Percentiles rank a stretch among this genome's conserved stretches.
Evolutionary conservation across 352 stramenopile genomes (phyloP).

Genomic region (Globisporangium parvum): DNA sequence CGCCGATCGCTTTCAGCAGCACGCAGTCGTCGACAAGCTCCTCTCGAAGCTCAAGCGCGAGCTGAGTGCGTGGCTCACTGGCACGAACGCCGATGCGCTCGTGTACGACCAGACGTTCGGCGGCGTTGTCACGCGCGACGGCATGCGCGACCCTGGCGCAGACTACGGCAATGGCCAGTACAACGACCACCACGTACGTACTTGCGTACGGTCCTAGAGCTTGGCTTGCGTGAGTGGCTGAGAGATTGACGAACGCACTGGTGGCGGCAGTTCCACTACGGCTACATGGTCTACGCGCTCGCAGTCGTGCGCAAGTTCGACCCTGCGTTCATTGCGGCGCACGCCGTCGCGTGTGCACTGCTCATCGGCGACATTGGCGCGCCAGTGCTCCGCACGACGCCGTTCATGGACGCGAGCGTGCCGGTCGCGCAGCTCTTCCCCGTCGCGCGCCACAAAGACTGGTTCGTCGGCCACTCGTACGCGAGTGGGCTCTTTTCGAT

Average conservation of each 20-base stretch:
- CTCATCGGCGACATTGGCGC: constrained; percentile 68
- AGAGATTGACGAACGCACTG: not conserved
- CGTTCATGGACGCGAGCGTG: constrained; percentile 44
- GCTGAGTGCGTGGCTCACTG: constrained; percentile 54
- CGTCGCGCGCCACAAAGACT: constrained; percentile 91
- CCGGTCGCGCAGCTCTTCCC: constrained; percentile 69
- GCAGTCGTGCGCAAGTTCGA: constrained; percentile 73
- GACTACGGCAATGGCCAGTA: constrained; percentile 89
- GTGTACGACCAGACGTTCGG: constrained; percentile 92
- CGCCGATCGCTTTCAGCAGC: constrained; percentile 62
- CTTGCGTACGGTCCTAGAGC: not conserved
- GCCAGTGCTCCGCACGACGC: constrained; percentile 33
- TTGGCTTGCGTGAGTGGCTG: not conserved
- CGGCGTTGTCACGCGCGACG: constrained; percentile 87
- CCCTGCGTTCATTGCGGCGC: constrained; percentile 53
- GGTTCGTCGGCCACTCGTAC: constrained; percentile 96
- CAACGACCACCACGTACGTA: constrained; percentile 79
- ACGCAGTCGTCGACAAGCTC: constrained; percentile 32
- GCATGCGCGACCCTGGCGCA: constrained; percentile 40
- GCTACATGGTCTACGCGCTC: constrained; percentile 88
- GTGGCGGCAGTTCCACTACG: constrained; percentile 89
- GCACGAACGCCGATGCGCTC: constrained; percentile 60
- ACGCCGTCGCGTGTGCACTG: constrained; percentile 47
- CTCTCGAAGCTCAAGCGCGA: constrained; percentile 53
- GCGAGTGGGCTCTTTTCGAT: constrained; percentile 94